A percentile compares a stretch with the other conserved stretches of the same genome.
These are phyloP conservation scores for Colletotrichum tamarilloi DNA, from an alignment of 2,329 filamentous ascomycete genomes.

Conservation along the genomic window DNA sequence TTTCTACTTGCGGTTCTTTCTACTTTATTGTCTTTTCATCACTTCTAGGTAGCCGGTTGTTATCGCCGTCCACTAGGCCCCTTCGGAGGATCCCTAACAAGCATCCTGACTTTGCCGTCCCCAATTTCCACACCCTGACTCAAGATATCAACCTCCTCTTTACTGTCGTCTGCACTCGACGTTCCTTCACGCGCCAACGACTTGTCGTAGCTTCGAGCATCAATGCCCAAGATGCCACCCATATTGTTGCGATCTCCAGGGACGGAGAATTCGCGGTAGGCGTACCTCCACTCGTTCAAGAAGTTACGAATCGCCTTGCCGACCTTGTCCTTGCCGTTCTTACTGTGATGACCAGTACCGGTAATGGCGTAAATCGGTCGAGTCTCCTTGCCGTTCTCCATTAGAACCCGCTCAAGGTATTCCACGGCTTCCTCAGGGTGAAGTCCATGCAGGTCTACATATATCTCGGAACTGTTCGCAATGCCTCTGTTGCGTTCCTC, in stretches of 20 bases:
- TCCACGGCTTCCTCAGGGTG: constrained; percentile 97
- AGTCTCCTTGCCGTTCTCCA: constrained; percentile 80
- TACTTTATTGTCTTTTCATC: constrained; percentile 31
- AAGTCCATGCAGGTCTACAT: constrained; percentile 97
- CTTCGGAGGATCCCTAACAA: constrained; percentile 71
- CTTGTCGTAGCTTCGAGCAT: constrained; percentile 75
- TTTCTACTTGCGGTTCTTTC: constrained; percentile 23
- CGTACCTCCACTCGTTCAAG: constrained; percentile 95
- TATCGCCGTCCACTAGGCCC: constrained; percentile 62
- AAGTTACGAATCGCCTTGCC: constrained; percentile 92
- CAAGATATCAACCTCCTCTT: constrained; percentile 66
- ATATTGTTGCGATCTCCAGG: constrained; percentile 88
- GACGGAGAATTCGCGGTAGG: constrained; percentile 95
- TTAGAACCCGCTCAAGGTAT: constrained; percentile 88
- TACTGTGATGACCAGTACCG: constrained; percentile 95
- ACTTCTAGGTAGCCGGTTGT: constrained; percentile 40
- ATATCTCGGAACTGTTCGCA: constrained; percentile 75
- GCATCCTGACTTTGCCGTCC: constrained; percentile 72
- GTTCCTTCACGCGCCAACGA: constrained; percentile 61
- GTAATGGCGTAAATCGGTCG: constrained; percentile 94
- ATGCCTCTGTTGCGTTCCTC: constrained; percentile 88
- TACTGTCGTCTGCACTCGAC: constrained; percentile 52
- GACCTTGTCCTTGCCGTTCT: constrained; percentile 99
- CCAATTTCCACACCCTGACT: constrained; percentile 76
- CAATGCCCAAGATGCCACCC: constrained; percentile 80